phyloP scores from a whole-genome alignment of 192 early-diverging fungal species.

The Rhizophagus sp. region DNA sequence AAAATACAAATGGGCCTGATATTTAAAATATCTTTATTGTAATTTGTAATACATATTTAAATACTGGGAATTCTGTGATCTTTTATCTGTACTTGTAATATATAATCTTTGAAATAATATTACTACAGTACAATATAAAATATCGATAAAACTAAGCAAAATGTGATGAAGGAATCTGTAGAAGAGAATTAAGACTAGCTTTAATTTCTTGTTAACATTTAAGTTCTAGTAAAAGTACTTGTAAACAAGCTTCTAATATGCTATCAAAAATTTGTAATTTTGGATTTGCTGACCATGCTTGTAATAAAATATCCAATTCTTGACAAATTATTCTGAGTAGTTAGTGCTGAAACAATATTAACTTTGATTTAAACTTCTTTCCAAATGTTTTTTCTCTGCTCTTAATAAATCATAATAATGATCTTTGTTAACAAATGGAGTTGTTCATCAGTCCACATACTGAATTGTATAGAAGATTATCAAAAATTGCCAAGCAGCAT shows the following conservation, averaged over 20 bases:
- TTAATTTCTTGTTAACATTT: slow-evolving; percentile 35
- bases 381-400: too few species aligned
- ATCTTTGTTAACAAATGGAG: too few species aligned
- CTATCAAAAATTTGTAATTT: slow-evolving; percentile 42
- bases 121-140: slow-evolving; percentile 53
- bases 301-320: not conserved
- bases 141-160: slow-evolving; percentile 56
- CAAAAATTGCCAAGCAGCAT: too few species aligned
- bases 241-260: slow-evolving; percentile 42
- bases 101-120: slow-evolving; percentile 58
- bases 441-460: too few species aligned
- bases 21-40: not conserved
- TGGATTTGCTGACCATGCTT: slow-evolving; percentile 40
- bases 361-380: too few species aligned
- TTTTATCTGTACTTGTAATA: slow-evolving; percentile 27
- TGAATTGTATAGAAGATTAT: too few species aligned
- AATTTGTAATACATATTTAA: slow-evolving; percentile 35
- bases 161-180: slow-evolving; percentile 31
- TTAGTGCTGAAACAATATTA: too few species aligned
- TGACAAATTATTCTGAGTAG: too few species aligned
- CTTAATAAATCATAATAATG: too few species aligned
- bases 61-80: slow-evolving; percentile 42
- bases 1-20: not conserved
- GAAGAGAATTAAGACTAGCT: not conserved
- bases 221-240: slow-evolving; percentile 37